Evolutionary conservation across 78 protist species (phyloP).

Genomic region (Capsaspora owczarzaki): DNA sequence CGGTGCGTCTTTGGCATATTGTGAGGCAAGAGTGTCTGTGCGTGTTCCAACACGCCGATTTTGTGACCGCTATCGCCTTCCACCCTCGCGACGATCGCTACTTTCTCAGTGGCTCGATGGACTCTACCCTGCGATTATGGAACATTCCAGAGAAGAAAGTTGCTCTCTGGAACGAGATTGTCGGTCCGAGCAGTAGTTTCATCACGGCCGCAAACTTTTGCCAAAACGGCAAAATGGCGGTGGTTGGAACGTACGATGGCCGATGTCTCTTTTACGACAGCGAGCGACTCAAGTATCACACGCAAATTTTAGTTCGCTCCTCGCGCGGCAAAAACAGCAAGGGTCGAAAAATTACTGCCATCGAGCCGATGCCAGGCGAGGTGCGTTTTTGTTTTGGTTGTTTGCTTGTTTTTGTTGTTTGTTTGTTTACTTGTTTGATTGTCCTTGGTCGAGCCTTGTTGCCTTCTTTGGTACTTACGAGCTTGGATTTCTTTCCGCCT

Average conservation of each 20-base stretch:
- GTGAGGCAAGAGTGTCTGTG: constrained; percentile 11
- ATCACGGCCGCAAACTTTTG: constrained; percentile 9
- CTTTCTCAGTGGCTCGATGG: constrained; percentile 40
- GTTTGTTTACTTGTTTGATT: background rate
- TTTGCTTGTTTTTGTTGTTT: too few relatives aligned
- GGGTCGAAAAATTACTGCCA: constrained; percentile 41
- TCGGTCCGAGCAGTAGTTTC: background rate
- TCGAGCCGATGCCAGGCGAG: constrained; percentile 1
- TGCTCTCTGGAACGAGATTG: background rate
- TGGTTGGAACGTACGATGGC: constrained; percentile 50
- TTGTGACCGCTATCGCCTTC: constrained; percentile 51
- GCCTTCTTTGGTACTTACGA: background rate
- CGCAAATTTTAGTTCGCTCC: constrained; percentile 17
- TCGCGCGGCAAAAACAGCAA: constrained; percentile 15
- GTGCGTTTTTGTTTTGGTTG: too few relatives aligned
- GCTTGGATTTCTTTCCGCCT: background rate
- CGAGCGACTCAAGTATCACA: constrained; percentile 30
- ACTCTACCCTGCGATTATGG: constrained; percentile 32
- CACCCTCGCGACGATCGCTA: constrained; percentile 45
- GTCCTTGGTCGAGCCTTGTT: background rate
- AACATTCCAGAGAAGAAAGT: constrained; percentile 29
- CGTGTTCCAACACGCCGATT: constrained; percentile 43
- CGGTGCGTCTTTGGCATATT: constrained; percentile 49
- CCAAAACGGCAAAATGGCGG: constrained; percentile 15
- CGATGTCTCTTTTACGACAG: constrained; percentile 26